Conservation (phyloP, 768 basidiomycete species). For the Rhizopogon salebrosus region DNA sequence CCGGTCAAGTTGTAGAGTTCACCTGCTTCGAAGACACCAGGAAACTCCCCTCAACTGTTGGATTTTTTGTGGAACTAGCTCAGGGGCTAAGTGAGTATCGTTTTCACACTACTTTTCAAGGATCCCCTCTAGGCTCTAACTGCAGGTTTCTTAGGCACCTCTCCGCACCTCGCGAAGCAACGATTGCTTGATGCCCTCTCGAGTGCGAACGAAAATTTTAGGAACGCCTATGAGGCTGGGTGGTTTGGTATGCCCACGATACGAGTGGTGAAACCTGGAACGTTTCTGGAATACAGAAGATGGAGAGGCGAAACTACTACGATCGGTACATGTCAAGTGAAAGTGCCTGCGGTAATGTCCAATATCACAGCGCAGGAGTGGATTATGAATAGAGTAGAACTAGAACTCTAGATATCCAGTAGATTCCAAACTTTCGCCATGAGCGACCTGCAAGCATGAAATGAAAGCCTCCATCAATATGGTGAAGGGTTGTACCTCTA, state of each 20-base stretch:
- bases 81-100: slow-evolving; percentile 9
- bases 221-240: not conserved
- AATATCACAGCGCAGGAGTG: slow-evolving; percentile 2
- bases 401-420: slow-evolving; percentile 1
- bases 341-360: slow-evolving; percentile 10
- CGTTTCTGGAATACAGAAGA: slow-evolving; percentile 7
- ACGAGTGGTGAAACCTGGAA: slow-evolving; percentile 9
- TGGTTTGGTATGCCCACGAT: slow-evolving; percentile 7
- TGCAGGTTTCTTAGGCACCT: slow-evolving; percentile 1
- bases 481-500: too few species aligned
- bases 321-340: slow-evolving; percentile 10
- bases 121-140: not conserved
- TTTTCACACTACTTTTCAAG: not conserved
- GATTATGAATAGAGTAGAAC: slow-evolving; percentile 5
- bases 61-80: slow-evolving; percentile 8
- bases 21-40: not conserved
- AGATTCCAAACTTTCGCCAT: too few species aligned
- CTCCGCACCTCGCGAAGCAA: not conserved
- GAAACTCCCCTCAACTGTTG: not conserved
- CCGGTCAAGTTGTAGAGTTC: slow-evolving; percentile 8
- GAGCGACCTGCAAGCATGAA: too few species aligned
- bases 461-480: too few species aligned
- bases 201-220: not conserved
- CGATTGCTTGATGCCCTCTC: slow-evolving; percentile 6
- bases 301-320: slow-evolving; percentile 7